Evolutionary conservation across 2,329 filamentous ascomycete genomes (phyloP).

Genomic region (Septoria petroselini): DNA sequence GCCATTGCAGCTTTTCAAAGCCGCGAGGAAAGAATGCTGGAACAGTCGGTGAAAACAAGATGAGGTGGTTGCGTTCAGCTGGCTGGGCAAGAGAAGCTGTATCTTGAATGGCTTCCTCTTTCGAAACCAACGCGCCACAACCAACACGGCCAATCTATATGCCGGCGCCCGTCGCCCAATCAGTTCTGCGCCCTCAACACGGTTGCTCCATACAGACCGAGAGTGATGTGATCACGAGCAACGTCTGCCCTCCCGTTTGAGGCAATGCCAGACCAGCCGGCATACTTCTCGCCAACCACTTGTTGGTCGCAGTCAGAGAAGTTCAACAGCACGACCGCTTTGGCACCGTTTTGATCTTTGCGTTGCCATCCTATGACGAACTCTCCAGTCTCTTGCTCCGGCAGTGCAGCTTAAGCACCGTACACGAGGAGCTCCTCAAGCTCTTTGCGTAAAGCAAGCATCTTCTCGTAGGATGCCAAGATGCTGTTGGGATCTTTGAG

Average conservation of each 20-base stretch:
- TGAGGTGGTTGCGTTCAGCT: too few species aligned
- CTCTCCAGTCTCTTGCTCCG: slow-evolving; percentile 31
- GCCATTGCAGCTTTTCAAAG: neutral
- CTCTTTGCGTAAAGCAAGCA: slow-evolving; percentile 27
- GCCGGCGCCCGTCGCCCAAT: neutral
- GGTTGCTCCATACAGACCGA: slow-evolving; percentile 22
- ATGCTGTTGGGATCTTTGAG: slow-evolving; percentile 48
- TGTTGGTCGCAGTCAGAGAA: slow-evolving; percentile 44
- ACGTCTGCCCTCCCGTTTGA: slow-evolving; percentile 23
- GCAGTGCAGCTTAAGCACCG: slow-evolving; percentile 24
- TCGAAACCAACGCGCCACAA: too few species aligned
- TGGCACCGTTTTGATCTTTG: neutral
- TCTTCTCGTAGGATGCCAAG: slow-evolving; percentile 57
- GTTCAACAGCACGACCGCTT: slow-evolving; percentile 31
- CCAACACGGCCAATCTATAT: too few species aligned
- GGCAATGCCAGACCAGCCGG: slow-evolving; percentile 8
- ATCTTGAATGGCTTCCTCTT: too few species aligned
- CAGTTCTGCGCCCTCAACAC: slow-evolving; percentile 10
- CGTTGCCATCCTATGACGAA: slow-evolving; percentile 16
- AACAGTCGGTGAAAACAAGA: too few species aligned
- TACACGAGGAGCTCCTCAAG: slow-evolving; percentile 25
- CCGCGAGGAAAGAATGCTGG: too few species aligned
- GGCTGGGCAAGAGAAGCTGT: too few species aligned
- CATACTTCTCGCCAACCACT: slow-evolving; percentile 18
- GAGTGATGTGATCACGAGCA: slow-evolving; percentile 9